Conservation (phyloP, 306 rosid genomes). For the Quercus aquifolioides region DNA sequence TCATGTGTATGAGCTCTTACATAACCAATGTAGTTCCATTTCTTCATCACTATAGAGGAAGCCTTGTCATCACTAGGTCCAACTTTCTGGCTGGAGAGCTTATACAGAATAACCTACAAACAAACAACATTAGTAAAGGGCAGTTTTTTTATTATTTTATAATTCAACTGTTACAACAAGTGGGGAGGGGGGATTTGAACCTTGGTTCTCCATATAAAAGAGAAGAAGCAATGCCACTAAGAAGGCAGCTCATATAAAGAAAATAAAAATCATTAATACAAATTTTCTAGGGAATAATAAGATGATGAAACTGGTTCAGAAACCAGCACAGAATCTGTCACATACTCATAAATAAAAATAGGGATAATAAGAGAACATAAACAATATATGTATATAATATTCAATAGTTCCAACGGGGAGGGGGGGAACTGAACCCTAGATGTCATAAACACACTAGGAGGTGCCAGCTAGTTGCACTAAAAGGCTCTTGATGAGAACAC, state of each 20-base stretch:
- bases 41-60: constrained; percentile 38
- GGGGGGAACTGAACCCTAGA: too few species aligned
- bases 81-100: constrained; percentile 52
- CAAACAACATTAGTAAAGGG: constrained; percentile 17
- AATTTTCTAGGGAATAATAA: background rate
- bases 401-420: too few species aligned
- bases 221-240: too few species aligned
- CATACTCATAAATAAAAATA: background rate
- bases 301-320: background rate
- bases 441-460: too few species aligned
- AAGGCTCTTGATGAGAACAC: too few species aligned
- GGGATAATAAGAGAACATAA: background rate
- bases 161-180: background rate
- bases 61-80: constrained; percentile 34
- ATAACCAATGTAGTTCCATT: constrained; percentile 78
- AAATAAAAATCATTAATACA: background rate
- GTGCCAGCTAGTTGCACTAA: too few species aligned
- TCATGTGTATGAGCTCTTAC: constrained; percentile 85
- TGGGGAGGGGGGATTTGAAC: background rate
- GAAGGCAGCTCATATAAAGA: background rate
- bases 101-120: constrained; percentile 80
- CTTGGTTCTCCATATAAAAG: too few species aligned
- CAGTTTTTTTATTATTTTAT: background rate
- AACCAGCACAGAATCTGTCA: background rate
- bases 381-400: background rate